These are phyloP conservation scores for Aspergillus sp. DNA, from an alignment of 2,329 filamentous ascomycete species.

Conservation along the genomic window DNA sequence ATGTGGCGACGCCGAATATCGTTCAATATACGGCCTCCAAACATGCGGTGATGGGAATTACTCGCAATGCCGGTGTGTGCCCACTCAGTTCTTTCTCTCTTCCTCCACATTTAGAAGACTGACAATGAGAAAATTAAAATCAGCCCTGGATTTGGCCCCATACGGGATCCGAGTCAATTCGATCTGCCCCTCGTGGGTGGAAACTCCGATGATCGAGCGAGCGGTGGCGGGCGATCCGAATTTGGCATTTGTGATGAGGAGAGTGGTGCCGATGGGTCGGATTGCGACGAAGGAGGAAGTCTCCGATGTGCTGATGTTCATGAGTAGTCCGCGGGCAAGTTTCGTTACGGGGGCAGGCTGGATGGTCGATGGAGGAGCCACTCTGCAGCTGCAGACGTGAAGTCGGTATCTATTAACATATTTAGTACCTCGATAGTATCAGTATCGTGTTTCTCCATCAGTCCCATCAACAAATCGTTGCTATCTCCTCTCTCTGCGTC, in stretches of 20 bases:
- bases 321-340: conserved; percentile 10
- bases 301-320: conserved; percentile 9
- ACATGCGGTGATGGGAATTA: conserved; percentile 49
- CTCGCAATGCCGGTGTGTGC: conserved; percentile 38
- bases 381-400: not conserved
- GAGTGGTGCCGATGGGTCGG: conserved; percentile 21
- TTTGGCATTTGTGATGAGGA: conserved; percentile 17
- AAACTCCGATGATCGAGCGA: conserved; percentile 32
- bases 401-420: too few relatives aligned
- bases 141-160: conserved; percentile 30
- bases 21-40: conserved; percentile 46
- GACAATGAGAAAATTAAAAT: conserved; percentile 10
- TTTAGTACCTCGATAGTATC: too few relatives aligned
- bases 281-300: conserved; percentile 30
- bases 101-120: not conserved
- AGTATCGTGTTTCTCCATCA: too few relatives aligned
- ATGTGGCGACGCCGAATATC: conserved; percentile 38
- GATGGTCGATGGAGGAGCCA: conserved; percentile 12
- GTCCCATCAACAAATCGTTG: too few relatives aligned
- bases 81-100: too few relatives aligned
- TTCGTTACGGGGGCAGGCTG: conserved; percentile 11
- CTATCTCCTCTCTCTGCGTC: too few relatives aligned
- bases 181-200: conserved; percentile 35
- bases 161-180: conserved; percentile 36
- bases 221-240: conserved; percentile 16